Base-by-base conservation (phyloP, 1,139 yeast genomes). In the Suzukiozyma palmioleophila region DNA sequence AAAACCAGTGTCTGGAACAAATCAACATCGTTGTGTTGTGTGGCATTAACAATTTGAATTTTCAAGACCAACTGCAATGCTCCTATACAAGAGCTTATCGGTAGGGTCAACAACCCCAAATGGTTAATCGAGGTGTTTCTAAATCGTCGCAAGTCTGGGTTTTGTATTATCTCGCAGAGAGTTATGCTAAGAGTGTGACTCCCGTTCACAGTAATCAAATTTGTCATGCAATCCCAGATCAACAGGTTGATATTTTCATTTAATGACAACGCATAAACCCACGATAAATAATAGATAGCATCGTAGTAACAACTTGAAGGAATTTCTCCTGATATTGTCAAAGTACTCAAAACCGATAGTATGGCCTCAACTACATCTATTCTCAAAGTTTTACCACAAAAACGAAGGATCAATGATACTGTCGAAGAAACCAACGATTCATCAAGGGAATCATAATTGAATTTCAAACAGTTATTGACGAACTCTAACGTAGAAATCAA, bases 221-320 rank as follows among this genome's bases (percentile, higher is more conserved):
- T 47, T 9, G 54, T 51, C 25, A 66, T 47, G 2, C 62, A 47
- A 10, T 64, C 62, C 64, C 75, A 67, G 0, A 74, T 61, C n/a
- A 42, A n/a, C 5, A 58, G 62, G n/a, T 60, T 56, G 27, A 75
- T 58, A 1, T 60, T 53, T 5, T 66, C 61, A 25, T 69, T 67
- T 21, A 69, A 46, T 9, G 64, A 57, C 14, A 65, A 50, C 0
- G 79, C 74, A 38, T 58, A 55, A 3, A 51, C 37, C 16, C 52
- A 50, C 42, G 84, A 75, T 3, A 82, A 50, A 10, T 78, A 66
- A 33, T 66, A 69, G 3, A 81, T 52, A 1, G 70, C 58, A 14
- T 62, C 61, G 37, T 56, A 55, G 27, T 77, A 52, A 28, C 61
- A 54, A 1, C 60, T 52, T 8, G 59, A 45, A 0, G 86, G 84